Evolutionary conservation across 2,329 filamentous ascomycete species (phyloP).

Genomic region (Sporothrix protearum): DNA sequence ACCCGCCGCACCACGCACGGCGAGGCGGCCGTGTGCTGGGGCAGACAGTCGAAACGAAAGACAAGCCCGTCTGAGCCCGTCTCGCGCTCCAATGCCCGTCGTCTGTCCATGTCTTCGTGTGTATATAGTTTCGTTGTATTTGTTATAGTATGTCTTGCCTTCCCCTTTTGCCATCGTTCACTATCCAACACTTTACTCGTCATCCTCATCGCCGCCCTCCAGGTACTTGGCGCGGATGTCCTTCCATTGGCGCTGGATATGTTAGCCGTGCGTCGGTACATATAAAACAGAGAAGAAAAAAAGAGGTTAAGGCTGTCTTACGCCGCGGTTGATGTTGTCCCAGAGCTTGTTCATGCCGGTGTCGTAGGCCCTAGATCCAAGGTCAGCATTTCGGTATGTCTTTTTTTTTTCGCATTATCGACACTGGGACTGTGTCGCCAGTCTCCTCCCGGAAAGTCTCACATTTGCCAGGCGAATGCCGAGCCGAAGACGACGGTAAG

Average conservation of each 20-base stretch:
- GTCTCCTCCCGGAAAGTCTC: conserved; percentile 39
- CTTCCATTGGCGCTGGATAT: conserved; percentile 94
- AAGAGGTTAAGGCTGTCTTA: too few species aligned
- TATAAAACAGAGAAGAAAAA: too few species aligned
- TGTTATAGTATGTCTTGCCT: neutral
- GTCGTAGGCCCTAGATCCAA: conserved; percentile 70
- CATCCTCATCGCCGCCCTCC: conserved; percentile 64
- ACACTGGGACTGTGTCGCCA: neutral
- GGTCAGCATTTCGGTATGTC: conserved; percentile 17
- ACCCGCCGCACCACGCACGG: conserved; percentile 7
- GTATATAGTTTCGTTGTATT: neutral
- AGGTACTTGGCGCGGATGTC: conserved; percentile 93
- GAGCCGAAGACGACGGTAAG: conserved; percentile 78
- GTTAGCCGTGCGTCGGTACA: neutral
- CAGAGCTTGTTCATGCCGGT: conserved; percentile 77
- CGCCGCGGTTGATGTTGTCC: conserved; percentile 87
- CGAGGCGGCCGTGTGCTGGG: neutral
- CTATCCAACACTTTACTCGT: conserved; percentile 45
- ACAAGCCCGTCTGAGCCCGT: neutral
- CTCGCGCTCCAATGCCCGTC: neutral
- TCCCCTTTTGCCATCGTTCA: neutral
- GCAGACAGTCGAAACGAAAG: neutral
- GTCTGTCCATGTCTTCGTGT: neutral
- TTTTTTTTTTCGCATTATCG: neutral
- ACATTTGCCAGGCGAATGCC: conserved; percentile 95